Evolutionary conservation across 1,139 yeast species (phyloP).

Genomic region (Geotrichum histeridarum): DNA sequence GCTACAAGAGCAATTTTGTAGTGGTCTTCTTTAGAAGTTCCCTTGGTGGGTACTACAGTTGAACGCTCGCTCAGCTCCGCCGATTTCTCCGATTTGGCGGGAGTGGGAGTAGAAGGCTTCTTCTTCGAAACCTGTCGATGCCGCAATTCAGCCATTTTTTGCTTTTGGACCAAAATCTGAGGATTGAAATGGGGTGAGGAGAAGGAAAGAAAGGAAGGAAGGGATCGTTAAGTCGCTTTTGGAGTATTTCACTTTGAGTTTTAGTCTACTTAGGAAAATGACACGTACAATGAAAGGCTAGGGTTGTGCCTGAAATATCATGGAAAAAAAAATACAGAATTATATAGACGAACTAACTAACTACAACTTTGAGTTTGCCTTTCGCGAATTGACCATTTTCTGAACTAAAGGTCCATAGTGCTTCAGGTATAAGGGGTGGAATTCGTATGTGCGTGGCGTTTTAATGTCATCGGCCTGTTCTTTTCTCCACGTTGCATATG

Average conservation of each 20-base stretch:
- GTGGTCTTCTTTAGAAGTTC: slow-evolving; percentile 1
- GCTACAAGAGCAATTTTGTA: slow-evolving; percentile 24
- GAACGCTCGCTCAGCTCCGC: slow-evolving; percentile 3
- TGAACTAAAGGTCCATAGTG: not conserved
- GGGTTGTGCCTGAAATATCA: not conserved
- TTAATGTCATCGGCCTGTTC: slow-evolving; percentile 5
- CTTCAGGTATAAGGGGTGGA: slow-evolving; percentile 8
- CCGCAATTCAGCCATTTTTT: slow-evolving; percentile 20
- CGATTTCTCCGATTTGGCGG: slow-evolving; percentile 13
- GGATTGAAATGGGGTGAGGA: slow-evolving; percentile 4
- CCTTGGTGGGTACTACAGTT: not conserved
- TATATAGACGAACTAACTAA: not conserved
- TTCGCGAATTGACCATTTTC: not conserved
- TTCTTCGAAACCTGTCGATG: slow-evolving; percentile 20
- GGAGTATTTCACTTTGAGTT: not conserved
- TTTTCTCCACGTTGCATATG: not conserved
- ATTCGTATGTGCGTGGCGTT: slow-evolving; percentile 2
- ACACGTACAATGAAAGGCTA: no score
- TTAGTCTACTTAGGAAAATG: no score
- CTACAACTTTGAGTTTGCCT: not conserved
- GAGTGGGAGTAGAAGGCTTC: slow-evolving; percentile 7
- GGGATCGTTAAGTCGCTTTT: no score
- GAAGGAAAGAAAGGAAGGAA: not conserved
- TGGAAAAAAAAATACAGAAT: not conserved
- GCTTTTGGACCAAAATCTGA: not conserved